Evolutionary conservation across 176 grass and related monocot species (phyloP).

Genomic region (Aegilops tauschii): DNA sequence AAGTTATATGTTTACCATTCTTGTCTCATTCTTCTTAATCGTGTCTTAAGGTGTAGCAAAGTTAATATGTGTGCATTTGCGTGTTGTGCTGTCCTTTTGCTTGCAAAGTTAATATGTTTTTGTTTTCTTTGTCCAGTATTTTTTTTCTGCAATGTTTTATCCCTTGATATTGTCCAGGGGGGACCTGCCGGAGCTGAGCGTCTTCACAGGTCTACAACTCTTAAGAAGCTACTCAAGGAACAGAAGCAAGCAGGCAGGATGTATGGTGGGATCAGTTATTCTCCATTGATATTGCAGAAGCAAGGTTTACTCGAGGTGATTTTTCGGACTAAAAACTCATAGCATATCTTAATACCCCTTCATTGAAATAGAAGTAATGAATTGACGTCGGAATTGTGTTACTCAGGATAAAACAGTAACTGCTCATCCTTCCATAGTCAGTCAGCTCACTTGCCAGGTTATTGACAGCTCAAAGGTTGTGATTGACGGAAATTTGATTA

Average conservation of each 20-base stretch:
- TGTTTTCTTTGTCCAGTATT: background rate
- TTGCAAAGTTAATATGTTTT: background rate
- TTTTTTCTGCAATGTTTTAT: background rate
- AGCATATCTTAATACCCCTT: conserved; percentile 4
- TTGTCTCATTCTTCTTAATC: background rate
- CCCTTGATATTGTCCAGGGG: conserved; percentile 44
- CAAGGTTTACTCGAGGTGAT: conserved; percentile 88
- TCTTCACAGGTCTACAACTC: conserved; percentile 57
- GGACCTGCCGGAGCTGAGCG: conserved; percentile 60
- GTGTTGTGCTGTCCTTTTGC: background rate
- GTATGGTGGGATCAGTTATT: conserved; percentile 71
- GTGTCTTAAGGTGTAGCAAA: background rate
- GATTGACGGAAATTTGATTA: conserved; percentile 85
- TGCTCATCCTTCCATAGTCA: conserved; percentile 48
- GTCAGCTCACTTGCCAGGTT: conserved; percentile 45
- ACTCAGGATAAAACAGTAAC: conserved; percentile 58
- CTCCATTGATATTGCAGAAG: conserved; percentile 65
- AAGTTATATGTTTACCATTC: background rate
- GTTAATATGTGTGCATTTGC: background rate
- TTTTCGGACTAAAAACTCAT: conserved; percentile 17
- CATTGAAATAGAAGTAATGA: background rate
- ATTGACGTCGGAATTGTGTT: conserved; percentile 19
- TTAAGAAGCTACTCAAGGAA: conserved; percentile 74
- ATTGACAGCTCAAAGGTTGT: conserved; percentile 57
- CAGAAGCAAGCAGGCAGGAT: conserved; percentile 62